phyloP scores from a whole-genome alignment of 805 yeast genomes.

The Metschnikowia arizonensis region DNA sequence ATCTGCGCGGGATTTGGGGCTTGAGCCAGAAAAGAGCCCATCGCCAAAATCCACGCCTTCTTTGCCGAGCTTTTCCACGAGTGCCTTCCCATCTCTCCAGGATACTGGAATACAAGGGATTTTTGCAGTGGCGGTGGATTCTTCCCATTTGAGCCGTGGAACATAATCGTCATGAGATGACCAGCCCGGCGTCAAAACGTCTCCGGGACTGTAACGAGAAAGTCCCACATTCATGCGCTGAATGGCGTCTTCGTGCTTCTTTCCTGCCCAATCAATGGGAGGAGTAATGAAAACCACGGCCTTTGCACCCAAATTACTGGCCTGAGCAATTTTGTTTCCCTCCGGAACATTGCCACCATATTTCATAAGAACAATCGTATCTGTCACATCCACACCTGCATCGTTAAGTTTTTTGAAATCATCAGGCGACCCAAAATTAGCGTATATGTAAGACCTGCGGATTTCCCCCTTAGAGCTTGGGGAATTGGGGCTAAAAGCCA shows the following conservation, averaged over 20 bases:
- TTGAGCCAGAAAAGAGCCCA: slow-evolving; percentile 26
- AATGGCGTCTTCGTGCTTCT: slow-evolving; percentile 38
- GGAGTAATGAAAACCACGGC: slow-evolving; percentile 65
- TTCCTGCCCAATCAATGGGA: slow-evolving; percentile 19
- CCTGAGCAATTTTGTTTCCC: slow-evolving; percentile 40
- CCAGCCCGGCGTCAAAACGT: slow-evolving; percentile 77
- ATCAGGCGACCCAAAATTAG: slow-evolving; percentile 55
- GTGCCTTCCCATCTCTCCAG: slow-evolving; percentile 55
- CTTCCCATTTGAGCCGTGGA: slow-evolving; percentile 39
- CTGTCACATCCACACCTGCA: slow-evolving; percentile 38
- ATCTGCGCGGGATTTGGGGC: slow-evolving; percentile 2
- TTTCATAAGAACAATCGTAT: slow-evolving; percentile 53
- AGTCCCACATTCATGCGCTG: slow-evolving; percentile 55
- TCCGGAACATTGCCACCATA: slow-evolving; percentile 47
- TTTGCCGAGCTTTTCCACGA: slow-evolving; percentile 30
- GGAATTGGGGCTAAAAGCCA: slow-evolving; percentile 69
- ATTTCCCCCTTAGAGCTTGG: slow-evolving; percentile 49
- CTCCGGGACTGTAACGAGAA: slow-evolving; percentile 66
- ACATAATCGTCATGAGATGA: slow-evolving; percentile 40
- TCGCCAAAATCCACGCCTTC: slow-evolving; percentile 28
- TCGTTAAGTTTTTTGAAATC: slow-evolving; percentile 48
- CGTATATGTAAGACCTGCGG: slow-evolving; percentile 54
- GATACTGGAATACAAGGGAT: slow-evolving; percentile 79
- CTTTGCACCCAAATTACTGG: slow-evolving; percentile 51
- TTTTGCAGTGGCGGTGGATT: slow-evolving; percentile 55